A percentile compares a stretch with the other conserved stretches of the same genome.
phyloP scores from a whole-genome alignment of 2,329 filamentous ascomycete genomes.

The Colletotrichum endophyticum region DNA sequence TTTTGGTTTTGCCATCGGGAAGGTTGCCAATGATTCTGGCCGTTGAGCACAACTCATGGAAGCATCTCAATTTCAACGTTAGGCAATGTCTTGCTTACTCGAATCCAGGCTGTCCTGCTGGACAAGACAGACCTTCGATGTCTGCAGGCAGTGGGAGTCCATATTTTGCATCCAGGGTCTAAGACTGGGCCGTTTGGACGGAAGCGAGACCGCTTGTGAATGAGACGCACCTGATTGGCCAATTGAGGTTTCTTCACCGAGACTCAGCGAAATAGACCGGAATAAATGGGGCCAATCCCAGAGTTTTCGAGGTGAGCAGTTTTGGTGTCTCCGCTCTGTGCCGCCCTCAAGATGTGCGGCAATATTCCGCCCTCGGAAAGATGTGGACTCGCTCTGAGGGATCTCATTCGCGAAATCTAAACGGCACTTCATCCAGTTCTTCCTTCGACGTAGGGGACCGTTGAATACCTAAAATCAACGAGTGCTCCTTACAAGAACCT shows the following conservation, averaged over 20 bases:
- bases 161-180: not conserved
- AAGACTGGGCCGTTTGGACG: not conserved
- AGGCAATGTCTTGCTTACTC: not conserved
- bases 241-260: not conserved
- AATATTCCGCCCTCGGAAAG: not conserved
- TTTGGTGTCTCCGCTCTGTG: not conserved
- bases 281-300: not conserved
- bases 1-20: not conserved
- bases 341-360: not conserved
- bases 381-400: not conserved
- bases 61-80: not conserved
- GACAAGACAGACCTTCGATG: not conserved
- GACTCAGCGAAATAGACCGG: not conserved
- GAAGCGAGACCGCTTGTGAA: not conserved
- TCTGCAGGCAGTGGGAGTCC: not conserved
- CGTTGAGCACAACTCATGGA: fast-evolving
- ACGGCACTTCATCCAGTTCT: not conserved
- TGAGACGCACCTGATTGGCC: not conserved
- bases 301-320: not conserved
- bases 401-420: not conserved
- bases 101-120: not conserved
- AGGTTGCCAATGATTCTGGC: not conserved
- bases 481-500: not conserved
- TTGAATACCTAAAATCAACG: not conserved
- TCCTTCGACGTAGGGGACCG: not conserved